A percentile compares a stretch with the other conserved stretches of the same genome.
Evolutionary conservation across 768 basidiomycete species (phyloP).

Genomic region (Boletus sensibilis): DNA sequence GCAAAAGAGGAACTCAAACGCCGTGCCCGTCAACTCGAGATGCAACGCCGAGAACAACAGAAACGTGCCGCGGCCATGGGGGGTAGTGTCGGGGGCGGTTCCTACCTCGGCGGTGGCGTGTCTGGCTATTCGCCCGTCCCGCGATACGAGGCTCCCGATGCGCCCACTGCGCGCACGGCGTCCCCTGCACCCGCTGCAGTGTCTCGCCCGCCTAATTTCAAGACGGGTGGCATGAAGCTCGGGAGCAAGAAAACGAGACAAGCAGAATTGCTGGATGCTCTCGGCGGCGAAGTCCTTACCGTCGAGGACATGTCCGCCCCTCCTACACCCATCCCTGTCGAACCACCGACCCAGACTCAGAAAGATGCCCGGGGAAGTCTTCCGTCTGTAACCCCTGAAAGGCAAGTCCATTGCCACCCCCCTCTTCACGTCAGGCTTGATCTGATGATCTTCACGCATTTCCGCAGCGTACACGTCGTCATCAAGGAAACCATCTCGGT

Average conservation of each 20-base stretch:
- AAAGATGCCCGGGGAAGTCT: slow-evolving; percentile 61
- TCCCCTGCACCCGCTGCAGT: slow-evolving; percentile 44
- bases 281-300: slow-evolving; percentile 73
- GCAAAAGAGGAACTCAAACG: slow-evolving; percentile 99
- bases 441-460: not conserved
- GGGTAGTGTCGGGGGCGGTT: slow-evolving; percentile 43
- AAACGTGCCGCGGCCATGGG: slow-evolving; percentile 59
- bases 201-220: slow-evolving; percentile 79
- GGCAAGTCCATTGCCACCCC: slow-evolving; percentile 41
- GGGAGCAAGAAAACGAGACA: slow-evolving; percentile 91
- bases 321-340: slow-evolving; percentile 46
- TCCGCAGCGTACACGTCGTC: slow-evolving; percentile 73
- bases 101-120: slow-evolving; percentile 64
- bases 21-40: slow-evolving; percentile 95
- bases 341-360: slow-evolving; percentile 42
- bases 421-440: not conserved
- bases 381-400: slow-evolving; percentile 73
- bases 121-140: slow-evolving; percentile 72
- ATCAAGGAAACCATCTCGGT: slow-evolving; percentile 83
- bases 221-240: slow-evolving; percentile 94
- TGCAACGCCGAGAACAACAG: slow-evolving; percentile 95
- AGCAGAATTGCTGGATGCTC: slow-evolving; percentile 81
- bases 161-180: slow-evolving; percentile 43
- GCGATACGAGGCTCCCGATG: slow-evolving; percentile 68
- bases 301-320: slow-evolving; percentile 54